phyloP scores from a whole-genome alignment of 257 asterid genomes.

The Pogostemon cablin region DNA sequence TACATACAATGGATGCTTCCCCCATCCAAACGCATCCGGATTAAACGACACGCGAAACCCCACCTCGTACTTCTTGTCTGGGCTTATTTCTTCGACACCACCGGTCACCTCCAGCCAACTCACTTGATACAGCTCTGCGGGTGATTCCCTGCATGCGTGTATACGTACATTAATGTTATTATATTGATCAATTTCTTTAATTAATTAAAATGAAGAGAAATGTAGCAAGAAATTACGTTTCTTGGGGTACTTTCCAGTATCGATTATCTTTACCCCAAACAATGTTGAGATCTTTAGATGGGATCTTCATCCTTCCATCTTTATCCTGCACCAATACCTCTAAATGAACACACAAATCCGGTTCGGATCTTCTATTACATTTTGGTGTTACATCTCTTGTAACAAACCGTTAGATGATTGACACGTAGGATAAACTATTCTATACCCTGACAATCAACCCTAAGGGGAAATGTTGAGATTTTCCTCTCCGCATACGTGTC shows the following conservation, averaged over 20 bases:
- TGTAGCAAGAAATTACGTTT: constrained; percentile 28
- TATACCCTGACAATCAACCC: constrained; percentile 60
- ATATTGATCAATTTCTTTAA: too few species aligned
- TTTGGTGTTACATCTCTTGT: too few species aligned
- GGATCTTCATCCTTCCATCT: constrained; percentile 10
- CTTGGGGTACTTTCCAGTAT: constrained; percentile 46
- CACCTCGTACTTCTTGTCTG: constrained; percentile 42
- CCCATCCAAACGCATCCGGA: constrained; percentile 67
- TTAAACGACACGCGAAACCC: constrained; percentile 44
- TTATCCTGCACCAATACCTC: constrained; percentile 46
- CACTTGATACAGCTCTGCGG: constrained; percentile 53
- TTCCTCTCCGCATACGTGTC: too few species aligned
- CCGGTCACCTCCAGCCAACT: constrained; percentile 65
- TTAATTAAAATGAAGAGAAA: too few species aligned
- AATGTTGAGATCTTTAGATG: constrained; percentile 44
- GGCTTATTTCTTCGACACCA: constrained; percentile 16
- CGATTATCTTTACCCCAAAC: constrained; percentile 63
- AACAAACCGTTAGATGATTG: too few species aligned
- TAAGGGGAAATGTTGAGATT: too few species aligned
- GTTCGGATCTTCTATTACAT: too few species aligned
- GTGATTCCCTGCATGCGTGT: constrained; percentile 31
- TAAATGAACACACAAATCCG: not conserved
- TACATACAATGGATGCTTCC: constrained; percentile 40
- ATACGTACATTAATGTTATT: not conserved
- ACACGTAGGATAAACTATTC: too few species aligned